phyloP scores from a whole-genome alignment of 768 basidiomycete genomes.

The Collybia sp. region DNA sequence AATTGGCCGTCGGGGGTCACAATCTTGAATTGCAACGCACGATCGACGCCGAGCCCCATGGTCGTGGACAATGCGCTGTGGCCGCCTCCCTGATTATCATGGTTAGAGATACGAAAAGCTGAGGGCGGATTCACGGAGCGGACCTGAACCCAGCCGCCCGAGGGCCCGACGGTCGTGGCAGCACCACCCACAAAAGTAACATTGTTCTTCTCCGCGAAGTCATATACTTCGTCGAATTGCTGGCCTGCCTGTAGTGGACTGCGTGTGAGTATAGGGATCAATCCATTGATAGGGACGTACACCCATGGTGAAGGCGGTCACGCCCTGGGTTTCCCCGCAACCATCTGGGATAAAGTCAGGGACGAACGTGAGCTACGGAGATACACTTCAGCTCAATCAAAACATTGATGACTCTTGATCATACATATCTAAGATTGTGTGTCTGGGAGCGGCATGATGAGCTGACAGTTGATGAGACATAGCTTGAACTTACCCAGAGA shows the following conservation, averaged over 20 bases:
- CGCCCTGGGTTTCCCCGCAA: constrained; percentile 11
- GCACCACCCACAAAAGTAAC: constrained; percentile 41
- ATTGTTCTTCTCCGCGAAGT: constrained; percentile 37
- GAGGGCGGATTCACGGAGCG: background rate
- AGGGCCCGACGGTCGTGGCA: constrained; percentile 27
- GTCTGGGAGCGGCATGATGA: constrained; percentile 18
- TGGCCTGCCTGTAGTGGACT: constrained; percentile 31
- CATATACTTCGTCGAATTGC: constrained; percentile 38
- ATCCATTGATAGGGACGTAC: too few species aligned
- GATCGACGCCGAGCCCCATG: constrained; percentile 42
- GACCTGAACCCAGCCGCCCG: constrained; percentile 37
- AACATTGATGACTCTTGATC: too few species aligned
- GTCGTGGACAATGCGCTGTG: constrained; percentile 38
- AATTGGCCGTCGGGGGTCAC: constrained; percentile 48
- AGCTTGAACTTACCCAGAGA: constrained; percentile 19
- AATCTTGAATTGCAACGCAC: constrained; percentile 44
- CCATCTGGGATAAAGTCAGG: constrained; percentile 27
- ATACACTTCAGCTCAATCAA: background rate
- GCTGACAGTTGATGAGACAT: background rate
- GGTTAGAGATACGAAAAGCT: background rate
- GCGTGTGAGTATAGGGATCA: constrained; percentile 20
- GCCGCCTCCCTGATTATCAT: constrained; percentile 28
- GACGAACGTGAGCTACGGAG: constrained; percentile 17
- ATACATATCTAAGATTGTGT: constrained; percentile 34
- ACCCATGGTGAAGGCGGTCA: constrained; percentile 1